Base-by-base conservation (phyloP, 2,329 filamentous ascomycete genomes). In the Aspergillus novofumigatus region DNA sequence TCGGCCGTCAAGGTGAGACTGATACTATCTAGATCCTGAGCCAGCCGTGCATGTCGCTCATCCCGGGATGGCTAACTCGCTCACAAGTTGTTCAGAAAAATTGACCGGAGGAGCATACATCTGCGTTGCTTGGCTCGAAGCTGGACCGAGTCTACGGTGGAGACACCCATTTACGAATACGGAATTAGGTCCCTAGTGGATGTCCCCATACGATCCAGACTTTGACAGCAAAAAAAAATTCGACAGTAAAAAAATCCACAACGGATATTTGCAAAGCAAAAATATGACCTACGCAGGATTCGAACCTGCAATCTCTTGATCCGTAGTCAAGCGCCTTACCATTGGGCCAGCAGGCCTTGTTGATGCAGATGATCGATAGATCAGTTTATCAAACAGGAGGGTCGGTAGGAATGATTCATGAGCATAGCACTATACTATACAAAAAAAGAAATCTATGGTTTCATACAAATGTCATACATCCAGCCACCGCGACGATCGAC, bases 301-400 rank as follows among this genome's bases (percentile, higher is more conserved):
- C 75, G 75, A 78, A 78, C 76, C 76, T 76, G 72, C 75, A 78
- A 78, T 78, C 76, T 78, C 74, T 77, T 78, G 76, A 78, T 78
- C 76, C 77, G 77, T 78, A 79, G 77, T 79, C 77, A 78, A 77
- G 74, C 77, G 76, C 77, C 75, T 78, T 79, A 72, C 77, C 76
- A 78, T 78, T 78, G 74, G 75, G 75, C 75, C 60, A 60, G 60
- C 56, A 48, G 49, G 51, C 51, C 51, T 54, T 57, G 25, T 26
- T 23, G 44, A 47, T 21, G 20, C n/a, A 3, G 14, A n/a, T 6
- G 5, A 3, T 2, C 1, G 3, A 44, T 23, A 23, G 11, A 45
- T 3, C 8, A 11, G n/a, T n/a, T n/a, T n/a, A n/a, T n/a, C n/a
- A n/a, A n/a, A n/a, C n/a, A n/a, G n/a, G n/a, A n/a, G n/a, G n/a